Evolutionary conservation across 495 filamentous ascomycete genomes (phyloP), one percentile per base, ranked within the genome.

Genomic region (Talaromyces nanjingensis): DNA sequence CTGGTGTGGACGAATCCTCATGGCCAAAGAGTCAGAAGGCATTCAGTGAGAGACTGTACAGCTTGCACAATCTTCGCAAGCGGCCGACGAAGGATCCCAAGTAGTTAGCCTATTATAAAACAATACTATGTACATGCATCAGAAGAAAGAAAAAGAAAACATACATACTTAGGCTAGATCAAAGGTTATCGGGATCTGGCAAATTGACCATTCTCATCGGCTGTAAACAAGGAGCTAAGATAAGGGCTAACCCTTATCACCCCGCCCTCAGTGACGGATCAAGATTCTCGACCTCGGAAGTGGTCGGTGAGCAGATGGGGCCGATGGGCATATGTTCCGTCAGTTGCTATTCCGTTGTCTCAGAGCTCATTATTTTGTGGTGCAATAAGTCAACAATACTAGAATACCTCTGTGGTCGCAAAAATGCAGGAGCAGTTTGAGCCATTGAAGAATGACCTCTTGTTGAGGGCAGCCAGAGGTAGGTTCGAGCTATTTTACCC

Each of bases 391-490:
- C 37, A 37, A 12, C 8, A 12, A 12, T 42, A 42, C 27, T 34
- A 37, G 12, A 22, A 14, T 20, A 42, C n/a, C 16, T 22, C 34
- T 49, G 24, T 47, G 18, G 4, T 11, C 22, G 12, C 18, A 70
- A 78, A 69, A 70, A 89, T 90, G 87, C 74, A 79, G 60, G 74
- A 81, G 67, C 73, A 84, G 69, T 96, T 97, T 66, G 84, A 85
- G 63, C 88, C 91, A 42, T 77, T 98, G 69, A 85, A 91, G 76
- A 98, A 98, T 73, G 94, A 98, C 70, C 77, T 97, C 63, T 80
- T 98, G 67, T 74, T 98, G 64, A 84, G 94, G 74, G 89, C 92
- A 59, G 93, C 93, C 63, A 86, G 88, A 81, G 92, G 93, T 97
- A 24, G 11, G 20, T 5, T 0, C 52, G 20, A 29, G 20, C n/a